Percentiles rank a stretch among this genome's conserved stretches.
Conservation (phyloP, 1,284 basidiomycete genomes). For the Schizophyllum commune region DNA sequence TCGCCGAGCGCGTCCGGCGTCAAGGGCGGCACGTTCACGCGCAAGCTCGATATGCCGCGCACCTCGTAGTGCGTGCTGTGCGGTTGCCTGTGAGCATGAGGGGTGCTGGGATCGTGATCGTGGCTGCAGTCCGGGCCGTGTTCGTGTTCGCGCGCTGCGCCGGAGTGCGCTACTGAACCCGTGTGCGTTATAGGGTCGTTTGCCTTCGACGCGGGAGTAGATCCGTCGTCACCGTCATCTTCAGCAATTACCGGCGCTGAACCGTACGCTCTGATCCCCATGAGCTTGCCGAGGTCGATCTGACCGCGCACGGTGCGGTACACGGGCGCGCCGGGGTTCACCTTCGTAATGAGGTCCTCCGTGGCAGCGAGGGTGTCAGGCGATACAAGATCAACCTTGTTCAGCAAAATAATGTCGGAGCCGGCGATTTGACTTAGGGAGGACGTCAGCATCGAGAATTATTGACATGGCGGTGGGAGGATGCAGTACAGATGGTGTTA, state of each 20-base stretch:
- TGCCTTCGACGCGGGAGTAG: too few species aligned
- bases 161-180: conserved; percentile 4
- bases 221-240: too few species aligned
- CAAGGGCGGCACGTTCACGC: conserved; percentile 57
- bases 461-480: too few species aligned
- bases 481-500: too few species aligned
- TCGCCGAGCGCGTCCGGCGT: conserved; percentile 32
- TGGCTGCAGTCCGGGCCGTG: conserved; percentile 2
- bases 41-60: conserved; percentile 66
- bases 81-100: conserved; percentile 10
- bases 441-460: too few species aligned
- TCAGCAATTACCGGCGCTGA: conserved; percentile 18
- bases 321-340: conserved; percentile 76
- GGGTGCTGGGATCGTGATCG: conserved; percentile 20
- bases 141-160: conserved; percentile 15
- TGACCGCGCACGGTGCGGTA: conserved; percentile 61
- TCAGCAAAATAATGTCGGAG: conserved; percentile 83
- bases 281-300: conserved; percentile 65
- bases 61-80: conserved; percentile 46
- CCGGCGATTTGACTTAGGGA: conserved; percentile 91
- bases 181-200: not conserved
- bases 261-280: conserved; percentile 74
- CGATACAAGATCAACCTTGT: conserved; percentile 76
- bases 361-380: conserved; percentile 32
- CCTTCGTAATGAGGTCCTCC: conserved; percentile 51